Evolutionary conservation across 2,329 filamentous ascomycete species (phyloP).

Genomic region (Fusarium ramigenum): DNA sequence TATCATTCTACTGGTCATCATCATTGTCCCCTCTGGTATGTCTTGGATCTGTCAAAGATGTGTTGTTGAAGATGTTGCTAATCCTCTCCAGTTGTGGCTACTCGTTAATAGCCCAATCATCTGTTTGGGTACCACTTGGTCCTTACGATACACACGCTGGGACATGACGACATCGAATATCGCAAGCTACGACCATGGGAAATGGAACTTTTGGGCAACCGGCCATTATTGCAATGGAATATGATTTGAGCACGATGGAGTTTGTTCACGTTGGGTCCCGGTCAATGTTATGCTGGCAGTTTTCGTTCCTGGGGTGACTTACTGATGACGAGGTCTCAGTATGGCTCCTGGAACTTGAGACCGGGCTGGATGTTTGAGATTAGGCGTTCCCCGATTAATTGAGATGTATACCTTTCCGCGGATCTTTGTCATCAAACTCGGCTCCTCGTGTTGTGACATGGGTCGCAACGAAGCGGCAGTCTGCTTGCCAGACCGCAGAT

Average conservation of each 20-base stretch:
- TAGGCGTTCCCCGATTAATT: slow-evolving; percentile 59
- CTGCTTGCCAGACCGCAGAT: background rate
- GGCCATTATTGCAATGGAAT: slow-evolving; percentile 45
- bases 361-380: slow-evolving; percentile 54
- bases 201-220: slow-evolving; percentile 44
- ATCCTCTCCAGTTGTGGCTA: slow-evolving; percentile 48
- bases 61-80: background rate
- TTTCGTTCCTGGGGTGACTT: slow-evolving; percentile 28
- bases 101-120: slow-evolving; percentile 43
- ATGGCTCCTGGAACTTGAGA: slow-evolving; percentile 32
- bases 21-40: slow-evolving; percentile 90
- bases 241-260: slow-evolving; percentile 49
- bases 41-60: background rate
- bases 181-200: slow-evolving; percentile 43
- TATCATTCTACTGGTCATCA: slow-evolving; percentile 89
- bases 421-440: background rate
- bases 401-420: slow-evolving; percentile 46
- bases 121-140: slow-evolving; percentile 41
- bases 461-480: background rate
- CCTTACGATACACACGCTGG: slow-evolving; percentile 36
- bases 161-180: slow-evolving; percentile 43
- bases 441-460: background rate
- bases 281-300: slow-evolving; percentile 42
- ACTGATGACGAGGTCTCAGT: slow-evolving; percentile 30
- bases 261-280: slow-evolving; percentile 47